These are phyloP conservation scores for Ceratocystis colombiana DNA, from an alignment of 2,329 filamentous ascomycete species.

Conservation along the genomic window DNA sequence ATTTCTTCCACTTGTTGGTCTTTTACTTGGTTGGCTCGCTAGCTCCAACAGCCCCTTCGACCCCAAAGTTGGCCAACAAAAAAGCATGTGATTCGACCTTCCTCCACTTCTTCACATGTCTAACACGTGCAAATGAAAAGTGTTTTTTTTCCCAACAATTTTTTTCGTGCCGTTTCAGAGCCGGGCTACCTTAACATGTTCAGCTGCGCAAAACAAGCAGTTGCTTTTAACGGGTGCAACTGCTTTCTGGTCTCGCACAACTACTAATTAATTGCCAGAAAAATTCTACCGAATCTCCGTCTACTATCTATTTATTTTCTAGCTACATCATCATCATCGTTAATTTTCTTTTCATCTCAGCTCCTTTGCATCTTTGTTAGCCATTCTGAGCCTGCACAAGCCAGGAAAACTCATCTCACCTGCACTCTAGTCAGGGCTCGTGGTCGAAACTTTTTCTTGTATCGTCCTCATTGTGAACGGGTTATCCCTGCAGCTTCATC, in stretches of 20 bases:
- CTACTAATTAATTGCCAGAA: not conserved
- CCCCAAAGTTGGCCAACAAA: conserved; percentile 21
- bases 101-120: conserved; percentile 20
- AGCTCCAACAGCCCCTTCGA: conserved; percentile 16
- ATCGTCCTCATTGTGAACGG: not conserved
- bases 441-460: conserved; percentile 5
- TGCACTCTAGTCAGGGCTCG: not conserved
- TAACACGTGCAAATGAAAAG: conserved; percentile 24
- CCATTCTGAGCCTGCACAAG: not conserved
- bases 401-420: not conserved
- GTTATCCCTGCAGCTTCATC: not conserved
- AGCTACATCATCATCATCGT: not conserved
- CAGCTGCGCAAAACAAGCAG: not conserved
- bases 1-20: not conserved
- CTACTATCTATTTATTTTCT: not conserved
- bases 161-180: conserved; percentile 18
- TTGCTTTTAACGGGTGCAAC: not conserved
- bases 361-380: conserved; percentile 4
- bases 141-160: conserved; percentile 25
- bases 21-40: not conserved
- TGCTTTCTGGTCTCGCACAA: not conserved
- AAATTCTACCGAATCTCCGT: not conserved
- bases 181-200: not conserved
- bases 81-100: conserved; percentile 25
- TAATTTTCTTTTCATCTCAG: not conserved